These are phyloP conservation scores for Dalbergia cultrata DNA, from an alignment of 306 rosid species.

Conservation along the genomic window DNA sequence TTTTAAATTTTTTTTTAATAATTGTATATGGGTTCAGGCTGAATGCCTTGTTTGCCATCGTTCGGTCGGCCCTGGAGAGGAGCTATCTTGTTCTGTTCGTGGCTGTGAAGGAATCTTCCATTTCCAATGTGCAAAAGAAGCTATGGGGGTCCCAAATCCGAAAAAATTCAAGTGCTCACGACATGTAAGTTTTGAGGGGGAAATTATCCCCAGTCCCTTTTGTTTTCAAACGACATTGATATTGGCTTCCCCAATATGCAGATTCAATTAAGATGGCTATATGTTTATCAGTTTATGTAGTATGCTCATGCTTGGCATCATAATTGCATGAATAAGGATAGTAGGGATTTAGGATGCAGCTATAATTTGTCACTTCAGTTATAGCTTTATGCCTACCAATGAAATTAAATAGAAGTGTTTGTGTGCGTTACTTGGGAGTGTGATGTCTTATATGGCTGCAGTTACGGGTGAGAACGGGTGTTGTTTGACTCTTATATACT, in stretches of 20 bases:
- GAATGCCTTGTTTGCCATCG: slow-evolving; percentile 67
- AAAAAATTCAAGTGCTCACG: slow-evolving; percentile 89
- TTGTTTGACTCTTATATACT: background rate
- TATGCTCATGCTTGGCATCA: background rate
- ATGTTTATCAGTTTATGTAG: background rate
- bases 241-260: background rate
- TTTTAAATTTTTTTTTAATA: background rate
- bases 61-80: slow-evolving; percentile 61
- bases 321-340: background rate
- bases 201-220: slow-evolving; percentile 10
- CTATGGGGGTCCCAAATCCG: slow-evolving; percentile 49
- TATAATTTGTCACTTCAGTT: background rate
- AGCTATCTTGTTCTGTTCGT: slow-evolving; percentile 71
- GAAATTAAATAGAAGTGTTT: background rate
- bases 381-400: background rate
- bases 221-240: background rate
- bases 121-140: slow-evolving; percentile 65
- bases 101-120: slow-evolving; percentile 75
- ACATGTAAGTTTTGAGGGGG: slow-evolving; percentile 64
- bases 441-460: background rate
- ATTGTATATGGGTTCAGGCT: slow-evolving; percentile 53
- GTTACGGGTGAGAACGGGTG: background rate
- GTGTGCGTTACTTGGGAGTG: background rate
- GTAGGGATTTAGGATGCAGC: background rate
- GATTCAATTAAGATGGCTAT: slow-evolving; percentile 9